phyloP scores from a whole-genome alignment of 1,139 yeast species.

The Debaryomyces sp. region DNA sequence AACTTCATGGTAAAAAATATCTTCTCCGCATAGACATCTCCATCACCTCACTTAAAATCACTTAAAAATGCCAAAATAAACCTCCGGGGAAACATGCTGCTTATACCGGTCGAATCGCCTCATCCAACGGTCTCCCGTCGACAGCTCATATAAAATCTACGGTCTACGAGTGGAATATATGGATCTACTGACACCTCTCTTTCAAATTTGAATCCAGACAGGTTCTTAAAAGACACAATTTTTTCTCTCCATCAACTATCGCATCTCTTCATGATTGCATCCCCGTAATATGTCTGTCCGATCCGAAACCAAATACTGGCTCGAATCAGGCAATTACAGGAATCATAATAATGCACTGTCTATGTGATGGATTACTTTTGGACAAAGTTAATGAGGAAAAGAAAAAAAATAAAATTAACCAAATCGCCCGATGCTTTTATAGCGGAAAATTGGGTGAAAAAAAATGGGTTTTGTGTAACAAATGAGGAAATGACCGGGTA shows the following conservation, averaged over 20 bases:
- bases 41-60: too few species aligned
- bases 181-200: constrained; percentile 60
- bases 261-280: constrained; percentile 35
- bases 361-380: constrained; percentile 56
- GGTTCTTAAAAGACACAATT: constrained; percentile 51
- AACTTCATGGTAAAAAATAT: too few species aligned
- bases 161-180: constrained; percentile 24
- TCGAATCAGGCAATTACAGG: constrained; percentile 14
- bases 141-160: neutral
- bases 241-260: constrained; percentile 54
- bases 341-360: constrained; percentile 51
- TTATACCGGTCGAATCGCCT: too few species aligned
- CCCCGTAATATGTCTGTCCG: constrained; percentile 2
- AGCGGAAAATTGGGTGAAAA: neutral
- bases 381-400: constrained; percentile 46
- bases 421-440: neutral
- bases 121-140: too few species aligned
- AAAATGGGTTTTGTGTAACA: constrained; percentile 3
- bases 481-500: constrained; percentile 5
- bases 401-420: constrained; percentile 10
- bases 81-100: too few species aligned
- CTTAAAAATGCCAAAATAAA: too few species aligned
- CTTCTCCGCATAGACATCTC: too few species aligned
- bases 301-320: constrained; percentile 22
- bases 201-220: constrained; percentile 51